These are phyloP conservation scores for Avena eriantha DNA, from an alignment of 176 grass and related monocot genomes.

Conservation along the genomic window DNA sequence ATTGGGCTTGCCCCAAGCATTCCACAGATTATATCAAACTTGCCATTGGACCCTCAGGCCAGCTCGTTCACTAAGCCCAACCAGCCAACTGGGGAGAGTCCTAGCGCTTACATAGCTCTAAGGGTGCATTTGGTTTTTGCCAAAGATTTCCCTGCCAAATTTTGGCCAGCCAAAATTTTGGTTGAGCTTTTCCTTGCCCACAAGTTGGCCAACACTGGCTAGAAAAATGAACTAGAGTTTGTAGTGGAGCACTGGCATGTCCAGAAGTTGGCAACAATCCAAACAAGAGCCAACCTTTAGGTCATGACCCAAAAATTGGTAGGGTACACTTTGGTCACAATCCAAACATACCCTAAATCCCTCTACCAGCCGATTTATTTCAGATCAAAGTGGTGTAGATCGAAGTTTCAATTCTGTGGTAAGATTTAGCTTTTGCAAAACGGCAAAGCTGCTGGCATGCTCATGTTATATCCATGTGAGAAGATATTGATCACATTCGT, in stretches of 20 bases:
- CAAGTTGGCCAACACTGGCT: no score
- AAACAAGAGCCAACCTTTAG: no score
- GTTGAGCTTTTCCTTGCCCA: no score
- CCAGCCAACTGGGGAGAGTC: neutral
- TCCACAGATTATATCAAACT: neutral
- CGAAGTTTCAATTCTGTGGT: neutral
- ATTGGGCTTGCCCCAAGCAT: neutral
- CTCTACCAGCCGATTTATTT: neutral
- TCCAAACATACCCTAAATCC: no score
- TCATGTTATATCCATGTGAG: neutral
- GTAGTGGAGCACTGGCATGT: no score
- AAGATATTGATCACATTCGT: neutral
- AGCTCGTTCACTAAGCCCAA: neutral
- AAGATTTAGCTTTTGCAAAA: neutral
- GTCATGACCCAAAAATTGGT: no score
- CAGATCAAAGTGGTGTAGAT: constrained; percentile 8
- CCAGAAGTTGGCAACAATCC: no score
- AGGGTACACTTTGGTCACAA: no score
- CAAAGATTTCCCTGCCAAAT: no score
- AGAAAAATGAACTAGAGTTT: no score
- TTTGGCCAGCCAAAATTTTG: no score
- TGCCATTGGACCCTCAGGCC: neutral
- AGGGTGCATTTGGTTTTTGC: neutral
- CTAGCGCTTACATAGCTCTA: neutral
- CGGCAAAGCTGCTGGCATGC: neutral